Percentiles rank a stretch among this genome's conserved stretches.
Evolutionary conservation across 257 asterid genomes (phyloP).

Genomic region (Avicennia marina): DNA sequence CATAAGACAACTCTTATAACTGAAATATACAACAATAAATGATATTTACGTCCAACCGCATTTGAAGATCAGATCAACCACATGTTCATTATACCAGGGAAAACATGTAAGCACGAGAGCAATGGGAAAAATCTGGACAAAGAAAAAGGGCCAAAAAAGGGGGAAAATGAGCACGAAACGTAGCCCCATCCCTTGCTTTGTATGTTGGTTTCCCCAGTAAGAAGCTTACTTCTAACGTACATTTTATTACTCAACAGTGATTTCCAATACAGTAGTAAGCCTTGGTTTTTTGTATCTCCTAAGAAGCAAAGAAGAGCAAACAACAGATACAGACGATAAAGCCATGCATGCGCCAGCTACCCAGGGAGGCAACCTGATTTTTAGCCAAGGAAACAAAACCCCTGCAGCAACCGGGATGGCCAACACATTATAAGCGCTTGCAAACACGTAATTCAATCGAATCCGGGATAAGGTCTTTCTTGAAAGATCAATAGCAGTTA

Average conservation of each 20-base stretch:
- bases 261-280: conserved; percentile 81
- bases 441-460: conserved; percentile 76
- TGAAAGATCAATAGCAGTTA: conserved; percentile 91
- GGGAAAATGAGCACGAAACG: too few relatives aligned
- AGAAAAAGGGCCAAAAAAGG: too few relatives aligned
- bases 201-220: too few relatives aligned
- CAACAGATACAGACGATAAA: conserved; percentile 87
- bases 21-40: too few relatives aligned
- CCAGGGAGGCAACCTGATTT: conserved; percentile 87
- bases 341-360: conserved; percentile 99
- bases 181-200: too few relatives aligned
- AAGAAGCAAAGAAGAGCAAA: conserved; percentile 89
- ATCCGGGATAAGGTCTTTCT: conserved; percentile 84
- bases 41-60: too few relatives aligned
- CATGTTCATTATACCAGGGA: too few relatives aligned
- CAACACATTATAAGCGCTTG: conserved; percentile 78
- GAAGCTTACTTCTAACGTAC: too few relatives aligned
- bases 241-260: conserved; percentile 58
- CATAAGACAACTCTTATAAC: too few relatives aligned
- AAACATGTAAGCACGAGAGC: too few relatives aligned
- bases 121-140: too few relatives aligned
- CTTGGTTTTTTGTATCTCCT: conserved; percentile 90
- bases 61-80: too few relatives aligned
- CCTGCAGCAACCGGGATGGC: conserved; percentile 97
- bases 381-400: conserved; percentile 61